These are phyloP conservation scores for Diaporthe sp. DNA, from an alignment of 2,329 filamentous ascomycete species.

Conservation along the genomic window DNA sequence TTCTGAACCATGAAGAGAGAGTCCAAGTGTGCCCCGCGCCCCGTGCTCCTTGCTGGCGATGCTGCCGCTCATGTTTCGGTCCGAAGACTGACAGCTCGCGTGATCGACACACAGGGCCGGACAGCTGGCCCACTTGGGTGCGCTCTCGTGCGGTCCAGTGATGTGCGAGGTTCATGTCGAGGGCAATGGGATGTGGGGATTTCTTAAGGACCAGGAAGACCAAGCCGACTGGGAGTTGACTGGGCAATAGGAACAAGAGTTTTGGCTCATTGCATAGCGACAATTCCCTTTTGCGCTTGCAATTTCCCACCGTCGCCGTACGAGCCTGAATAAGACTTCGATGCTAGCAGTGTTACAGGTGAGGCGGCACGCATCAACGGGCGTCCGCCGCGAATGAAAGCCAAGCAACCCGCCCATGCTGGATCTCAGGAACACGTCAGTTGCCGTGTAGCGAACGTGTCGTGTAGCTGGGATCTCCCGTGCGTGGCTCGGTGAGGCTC, in stretches of 20 bases:
- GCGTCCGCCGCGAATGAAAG: neutral
- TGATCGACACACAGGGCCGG: slow-evolving; percentile 16
- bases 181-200: neutral
- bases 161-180: neutral
- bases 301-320: slow-evolving; percentile 25
- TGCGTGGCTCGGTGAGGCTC: neutral
- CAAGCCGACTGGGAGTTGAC: slow-evolving; percentile 7
- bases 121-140: slow-evolving; percentile 22
- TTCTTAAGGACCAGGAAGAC: neutral
- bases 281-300: slow-evolving; percentile 3
- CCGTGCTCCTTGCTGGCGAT: neutral
- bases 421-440: neutral
- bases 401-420: slow-evolving; percentile 1
- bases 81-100: slow-evolving; percentile 27
- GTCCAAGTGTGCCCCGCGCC: neutral
- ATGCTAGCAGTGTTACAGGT: slow-evolving; percentile 24
- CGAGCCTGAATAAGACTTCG: slow-evolving; percentile 9
- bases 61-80: slow-evolving; percentile 25
- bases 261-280: slow-evolving; percentile 5
- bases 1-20: neutral
- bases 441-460: neutral
- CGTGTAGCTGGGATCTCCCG: slow-evolving; percentile 1
- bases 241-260: neutral
- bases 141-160: neutral
- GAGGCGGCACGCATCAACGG: neutral